Evolutionary conservation across 352 stramenopile genomes (phyloP), one percentile per base, ranked within the genome.

Genomic region (Pelagophyceae sp.): DNA sequence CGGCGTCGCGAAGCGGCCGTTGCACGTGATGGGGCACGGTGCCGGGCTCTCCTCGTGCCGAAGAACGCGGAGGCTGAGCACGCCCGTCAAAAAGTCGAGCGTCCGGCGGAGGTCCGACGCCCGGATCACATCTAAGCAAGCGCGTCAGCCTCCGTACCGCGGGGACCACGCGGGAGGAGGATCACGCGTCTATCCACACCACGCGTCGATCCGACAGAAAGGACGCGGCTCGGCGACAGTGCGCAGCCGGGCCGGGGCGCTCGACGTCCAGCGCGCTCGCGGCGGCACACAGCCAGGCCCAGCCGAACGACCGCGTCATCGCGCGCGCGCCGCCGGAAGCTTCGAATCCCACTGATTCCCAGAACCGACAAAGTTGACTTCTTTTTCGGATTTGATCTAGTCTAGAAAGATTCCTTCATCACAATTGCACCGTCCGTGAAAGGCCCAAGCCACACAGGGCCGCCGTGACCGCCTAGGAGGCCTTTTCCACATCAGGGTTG

Each of bases 1-100:
- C n/a, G 75, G 51, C 38, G 17, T 40, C 6, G 29, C 76, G 38
- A 75, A 79, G 11, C 25, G 2, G 3, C 76, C 82, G 67, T 85
- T 85, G 76, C 81, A 85, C 38, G 81, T 85, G 5, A 80, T 80
- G 71, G 84, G 79, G 72, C 81, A 83, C 15, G 76, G 79, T 20
- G 33, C 32, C 20, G 75, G 63, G 51, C 81, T 82, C 63, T 83
- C 80, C 69, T 83, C 80, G 75, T 83, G 80, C 0, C 80, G 77
- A 25, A 82, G 75, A 25, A 83, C 79, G n/a, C 77, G 75, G 29
- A 80, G 76, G 33, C 64, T 67, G 20, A 82, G 75, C 19, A 82
- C 78, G 25, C 72, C 2, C 15, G 20, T 29, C 54, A n/a, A 31
- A 27, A 63, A 63, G 15, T 63, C 54, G 15, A 63, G 54, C 54